Evolutionary conservation across 805 yeast genomes (phyloP).

Genomic region (Zygotorulaspora danielsina): DNA sequence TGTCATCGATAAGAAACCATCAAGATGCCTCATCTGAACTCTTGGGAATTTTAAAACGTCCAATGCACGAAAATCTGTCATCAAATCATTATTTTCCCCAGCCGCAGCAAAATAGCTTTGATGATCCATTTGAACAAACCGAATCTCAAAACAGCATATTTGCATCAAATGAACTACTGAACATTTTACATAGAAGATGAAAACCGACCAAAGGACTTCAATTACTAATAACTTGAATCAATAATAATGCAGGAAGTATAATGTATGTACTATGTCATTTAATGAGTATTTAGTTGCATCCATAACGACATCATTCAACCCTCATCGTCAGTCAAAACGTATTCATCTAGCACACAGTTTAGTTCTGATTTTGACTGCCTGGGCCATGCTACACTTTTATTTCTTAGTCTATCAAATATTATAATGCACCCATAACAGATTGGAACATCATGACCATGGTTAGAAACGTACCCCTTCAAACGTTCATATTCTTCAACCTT

Average conservation of each 20-base stretch:
- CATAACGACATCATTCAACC: conserved; percentile 3
- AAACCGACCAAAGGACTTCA: too few relatives aligned
- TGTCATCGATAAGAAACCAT: neutral
- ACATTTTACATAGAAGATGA: conserved; percentile 21
- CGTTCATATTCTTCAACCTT: conserved; percentile 17
- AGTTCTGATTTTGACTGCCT: conserved; percentile 30
- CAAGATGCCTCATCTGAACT: conserved; percentile 19
- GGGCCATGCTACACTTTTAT: conserved; percentile 40
- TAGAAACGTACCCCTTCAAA: conserved; percentile 22
- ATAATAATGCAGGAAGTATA: too few relatives aligned
- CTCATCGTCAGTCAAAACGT: conserved; percentile 41
- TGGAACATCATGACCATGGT: conserved; percentile 22
- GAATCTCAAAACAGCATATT: conserved; percentile 2
- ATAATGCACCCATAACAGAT: conserved; percentile 78
- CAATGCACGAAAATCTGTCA: conserved; percentile 4
- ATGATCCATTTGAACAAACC: conserved; percentile 4
- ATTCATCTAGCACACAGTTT: conserved; percentile 46
- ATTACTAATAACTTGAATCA: too few relatives aligned
- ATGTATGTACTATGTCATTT: neutral
- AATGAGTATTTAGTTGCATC: conserved; percentile 3
- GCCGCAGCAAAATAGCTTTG: conserved; percentile 4
- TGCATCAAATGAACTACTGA: conserved; percentile 27
- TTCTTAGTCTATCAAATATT: conserved; percentile 45
- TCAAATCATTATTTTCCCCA: neutral
- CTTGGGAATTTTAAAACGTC: conserved; percentile 22